These are phyloP conservation scores for Lichtheimia ornata DNA, from an alignment of 371 early-diverging fungal genomes.

Conservation along the genomic window DNA sequence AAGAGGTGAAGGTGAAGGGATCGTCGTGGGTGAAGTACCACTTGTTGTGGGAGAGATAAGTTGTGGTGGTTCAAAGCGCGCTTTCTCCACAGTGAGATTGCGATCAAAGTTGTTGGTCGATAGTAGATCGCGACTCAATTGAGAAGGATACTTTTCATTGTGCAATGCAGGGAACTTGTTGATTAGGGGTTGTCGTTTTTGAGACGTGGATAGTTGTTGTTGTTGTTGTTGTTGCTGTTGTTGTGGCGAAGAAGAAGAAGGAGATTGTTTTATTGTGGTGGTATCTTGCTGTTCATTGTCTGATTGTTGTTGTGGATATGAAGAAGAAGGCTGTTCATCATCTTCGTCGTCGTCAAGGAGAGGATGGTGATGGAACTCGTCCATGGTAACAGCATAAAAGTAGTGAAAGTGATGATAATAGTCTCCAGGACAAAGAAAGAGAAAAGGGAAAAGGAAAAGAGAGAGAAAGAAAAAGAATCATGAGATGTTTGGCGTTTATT, in stretches of 20 bases:
- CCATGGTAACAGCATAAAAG: neutral
- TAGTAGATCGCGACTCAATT: conserved; percentile 20
- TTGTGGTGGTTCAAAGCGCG: conserved; percentile 27
- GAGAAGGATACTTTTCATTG: conserved; percentile 23
- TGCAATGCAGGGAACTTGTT: conserved; percentile 33
- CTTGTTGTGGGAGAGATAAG: neutral
- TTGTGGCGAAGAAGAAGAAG: neutral
- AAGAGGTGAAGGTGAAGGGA: neutral
- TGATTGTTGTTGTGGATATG: neutral
- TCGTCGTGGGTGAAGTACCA: neutral
- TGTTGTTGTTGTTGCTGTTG: too few relatives aligned
- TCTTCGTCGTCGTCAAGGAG: neutral
- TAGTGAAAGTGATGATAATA: neutral
- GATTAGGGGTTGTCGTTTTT: conserved; percentile 3
- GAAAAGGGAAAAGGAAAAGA: neutral
- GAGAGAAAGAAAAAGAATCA: neutral
- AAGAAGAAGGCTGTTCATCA: neutral
- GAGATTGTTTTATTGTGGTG: neutral
- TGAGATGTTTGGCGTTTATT: too few relatives aligned
- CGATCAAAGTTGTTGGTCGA: conserved; percentile 28
- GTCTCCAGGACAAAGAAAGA: neutral
- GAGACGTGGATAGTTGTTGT: neutral
- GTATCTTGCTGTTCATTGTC: neutral
- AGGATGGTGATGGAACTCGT: neutral
- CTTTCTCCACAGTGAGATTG: conserved; percentile 32